Evolutionary conservation across 441 rosid genomes (phyloP), one percentile per base, ranked within the genome.

Genomic region (Omphalea diandra): DNA sequence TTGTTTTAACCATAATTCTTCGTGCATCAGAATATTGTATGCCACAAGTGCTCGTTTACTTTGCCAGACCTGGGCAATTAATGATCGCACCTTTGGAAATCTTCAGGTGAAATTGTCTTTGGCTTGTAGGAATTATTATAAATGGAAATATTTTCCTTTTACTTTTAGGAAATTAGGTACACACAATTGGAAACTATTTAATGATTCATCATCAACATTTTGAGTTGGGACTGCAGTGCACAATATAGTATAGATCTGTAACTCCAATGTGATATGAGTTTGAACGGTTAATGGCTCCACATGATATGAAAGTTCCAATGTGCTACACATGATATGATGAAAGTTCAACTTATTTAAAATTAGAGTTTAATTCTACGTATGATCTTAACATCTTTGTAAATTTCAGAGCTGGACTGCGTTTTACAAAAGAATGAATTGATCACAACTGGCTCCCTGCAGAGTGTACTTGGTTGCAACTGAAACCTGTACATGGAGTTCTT

Each of bases 31-130:
- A 78, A 80, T 83, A 71, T 80, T 91, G 85, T 88, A 86, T 77
- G 91, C 89, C 52, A 85, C 94, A 78, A 93, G 96, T 75, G 79
- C 79, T 77, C 97, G 99, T 79, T 87, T 94, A 84, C 97, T 94
- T 78, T 94, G 96, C 76, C 89, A 87, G 81, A 88, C 97, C 62
- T 94, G 97, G 99, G 85, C 79, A 76, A 80, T 80, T 78, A 92
- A 90, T 84, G 97, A 94, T 73, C 96, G 94, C 59, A 88, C 89
- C 78, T 94, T 94, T 86, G 83, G 86, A 41, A 91, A 85, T 79
- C 79, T 94, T 78, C 90, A 90, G 77, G 96, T 87, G 81, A 84
- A 84, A 74, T 69, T 72, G 53, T 67, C 63, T 41, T 44, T 60
- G 47, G 63, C 44, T 57, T 35, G 41, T 58, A 65, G 60, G 46